Conservation (phyloP, 345 rosid genomes). For the Eucalyptus dawsonii region DNA sequence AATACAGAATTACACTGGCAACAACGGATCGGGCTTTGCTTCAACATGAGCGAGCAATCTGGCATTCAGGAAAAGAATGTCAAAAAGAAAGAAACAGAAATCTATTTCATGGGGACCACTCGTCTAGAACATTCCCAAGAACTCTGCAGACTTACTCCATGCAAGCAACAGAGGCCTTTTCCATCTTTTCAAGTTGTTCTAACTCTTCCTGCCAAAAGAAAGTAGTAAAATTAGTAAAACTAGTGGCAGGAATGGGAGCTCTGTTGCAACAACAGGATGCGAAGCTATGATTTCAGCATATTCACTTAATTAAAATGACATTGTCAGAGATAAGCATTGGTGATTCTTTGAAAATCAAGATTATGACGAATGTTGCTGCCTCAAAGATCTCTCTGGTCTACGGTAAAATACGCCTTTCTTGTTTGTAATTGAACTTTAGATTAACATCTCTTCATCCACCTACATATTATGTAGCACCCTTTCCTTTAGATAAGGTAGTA, state of each 20-base stretch:
- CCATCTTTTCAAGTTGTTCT: constrained; percentile 64
- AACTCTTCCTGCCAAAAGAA: constrained; percentile 52
- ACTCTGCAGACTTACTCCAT: constrained; percentile 35
- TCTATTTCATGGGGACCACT: neutral
- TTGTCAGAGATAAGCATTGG: neutral
- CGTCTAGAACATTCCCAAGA: neutral
- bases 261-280: neutral
- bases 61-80: neutral
- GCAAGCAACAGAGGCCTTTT: constrained; percentile 61
- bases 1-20: constrained; percentile 35
- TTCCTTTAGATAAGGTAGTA: neutral
- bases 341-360: neutral
- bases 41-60: constrained; percentile 54
- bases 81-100: neutral
- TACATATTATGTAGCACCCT: neutral
- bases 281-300: neutral
- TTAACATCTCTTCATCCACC: neutral
- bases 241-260: neutral
- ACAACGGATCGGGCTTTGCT: constrained; percentile 58
- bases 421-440: neutral
- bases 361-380: neutral
- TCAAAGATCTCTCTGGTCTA: neutral
- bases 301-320: neutral
- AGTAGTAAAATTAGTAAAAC: neutral
- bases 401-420: neutral